Base-by-base conservation (phyloP, 352 stramenopile species). In the Elongisporangium anandrum region DNA sequence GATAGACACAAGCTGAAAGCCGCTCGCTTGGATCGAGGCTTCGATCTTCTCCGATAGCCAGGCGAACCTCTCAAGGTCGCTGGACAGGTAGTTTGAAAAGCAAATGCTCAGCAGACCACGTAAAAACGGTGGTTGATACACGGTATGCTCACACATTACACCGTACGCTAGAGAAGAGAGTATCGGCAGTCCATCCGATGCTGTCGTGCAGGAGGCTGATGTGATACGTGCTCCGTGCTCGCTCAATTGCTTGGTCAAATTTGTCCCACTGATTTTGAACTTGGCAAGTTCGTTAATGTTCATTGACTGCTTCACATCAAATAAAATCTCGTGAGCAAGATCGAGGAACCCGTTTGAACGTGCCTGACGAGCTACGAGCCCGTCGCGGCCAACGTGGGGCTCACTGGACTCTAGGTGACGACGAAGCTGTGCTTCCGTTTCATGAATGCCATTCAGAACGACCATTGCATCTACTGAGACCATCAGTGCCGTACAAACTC, bases 71-170 rank as follows among this genome's bases (percentile, higher is more conserved):
- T 65, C 54, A 2, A 76, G 53, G 2, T 55, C 50, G 20, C 59
- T 62, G 1, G 54, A 64, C n/a, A 70, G 34, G 10, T 75, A 53
- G 24, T 47, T 56, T n/a, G 74, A 65, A 4, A 86, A 54, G 41
- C 66, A 75, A 26, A 86, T 70, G 38, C 50, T 67, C 21, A 87
- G 56, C 6, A 90, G 61, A 20, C 71, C 59, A 50, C 75, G 79
- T 54, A 92, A 66, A 10, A 92, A 66, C 16, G 70, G 74, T 15
- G 64, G 54, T 26, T 88, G 81, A 57, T 85, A 80, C 15, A 92
- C 76, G 7, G 83, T 75, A 56, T 92, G 81, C 7, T 89, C 78
- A 47, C 80, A 88, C 52, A 92, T 38, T 13, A 87, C 61, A 23
- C 66, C 65, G 49, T 88, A 87, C 4, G 66, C 73, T 21, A 69